phyloP scores from a whole-genome alignment of 495 filamentous ascomycete species.

The Tetracladium setigerum region DNA sequence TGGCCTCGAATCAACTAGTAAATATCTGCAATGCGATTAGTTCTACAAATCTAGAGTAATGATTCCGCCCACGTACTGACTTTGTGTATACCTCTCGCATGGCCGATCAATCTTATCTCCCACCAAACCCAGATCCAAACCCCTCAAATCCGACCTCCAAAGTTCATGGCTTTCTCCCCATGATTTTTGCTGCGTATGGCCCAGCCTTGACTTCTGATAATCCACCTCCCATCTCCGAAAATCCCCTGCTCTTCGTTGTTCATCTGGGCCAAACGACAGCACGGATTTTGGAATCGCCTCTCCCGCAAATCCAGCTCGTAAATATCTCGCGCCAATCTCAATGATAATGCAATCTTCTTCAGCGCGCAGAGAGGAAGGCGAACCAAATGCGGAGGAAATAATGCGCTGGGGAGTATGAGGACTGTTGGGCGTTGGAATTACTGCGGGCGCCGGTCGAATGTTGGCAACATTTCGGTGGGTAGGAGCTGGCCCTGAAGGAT shows the following conservation, averaged over 20 bases:
- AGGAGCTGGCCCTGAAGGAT: slow-evolving; percentile 9
- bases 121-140: slow-evolving; percentile 67
- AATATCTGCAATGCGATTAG: slow-evolving; percentile 39
- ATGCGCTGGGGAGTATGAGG: slow-evolving; percentile 56
- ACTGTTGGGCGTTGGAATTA: slow-evolving; percentile 24
- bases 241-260: slow-evolving; percentile 72
- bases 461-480: slow-evolving; percentile 41
- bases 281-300: slow-evolving; percentile 66
- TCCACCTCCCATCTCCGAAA: slow-evolving; percentile 62
- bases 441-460: slow-evolving; percentile 31
- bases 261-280: slow-evolving; percentile 61
- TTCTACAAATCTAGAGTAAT: not conserved
- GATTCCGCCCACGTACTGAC: slow-evolving; percentile 23
- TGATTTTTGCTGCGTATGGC: slow-evolving; percentile 33
- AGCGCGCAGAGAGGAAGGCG: slow-evolving; percentile 64
- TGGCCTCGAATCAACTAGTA: slow-evolving; percentile 71
- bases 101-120: slow-evolving; percentile 83
- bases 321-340: slow-evolving; percentile 71
- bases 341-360: slow-evolving; percentile 81
- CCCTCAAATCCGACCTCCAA: slow-evolving; percentile 69
- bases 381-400: slow-evolving; percentile 54
- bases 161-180: slow-evolving; percentile 75
- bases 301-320: slow-evolving; percentile 81
- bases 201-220: slow-evolving; percentile 38
- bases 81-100: slow-evolving; percentile 81